Evolutionary conservation across 805 yeast genomes (phyloP).

Genomic region (Candida boleticola): DNA sequence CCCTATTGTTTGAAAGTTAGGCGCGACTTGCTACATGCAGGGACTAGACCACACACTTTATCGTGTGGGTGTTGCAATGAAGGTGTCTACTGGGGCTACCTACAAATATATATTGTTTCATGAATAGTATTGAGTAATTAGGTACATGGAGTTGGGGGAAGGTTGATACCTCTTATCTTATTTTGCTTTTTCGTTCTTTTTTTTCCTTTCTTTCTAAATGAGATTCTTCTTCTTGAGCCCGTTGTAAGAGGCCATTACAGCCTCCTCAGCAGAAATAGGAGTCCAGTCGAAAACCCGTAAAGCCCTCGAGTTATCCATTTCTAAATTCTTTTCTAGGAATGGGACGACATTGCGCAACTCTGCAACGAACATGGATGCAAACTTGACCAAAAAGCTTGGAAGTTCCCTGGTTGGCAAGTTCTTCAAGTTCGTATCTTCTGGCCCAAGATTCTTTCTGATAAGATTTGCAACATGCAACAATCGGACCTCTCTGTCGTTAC

Average conservation of each 20-base stretch:
- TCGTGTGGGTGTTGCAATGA: no score
- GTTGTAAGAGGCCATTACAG: background rate
- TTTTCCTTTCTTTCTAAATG: no score
- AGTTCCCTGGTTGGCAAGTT: conserved; percentile 1
- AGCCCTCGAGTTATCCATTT: background rate
- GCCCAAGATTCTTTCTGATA: background rate
- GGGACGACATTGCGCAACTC: background rate
- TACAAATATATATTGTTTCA: no score
- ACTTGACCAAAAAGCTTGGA: background rate
- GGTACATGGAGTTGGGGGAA: no score
- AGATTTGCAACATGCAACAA: background rate
- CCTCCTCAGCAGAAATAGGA: conserved; percentile 2
- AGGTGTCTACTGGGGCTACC: no score
- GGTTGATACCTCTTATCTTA: no score
- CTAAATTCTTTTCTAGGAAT: background rate
- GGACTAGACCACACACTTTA: no score
- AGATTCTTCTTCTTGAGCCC: no score
- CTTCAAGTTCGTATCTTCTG: background rate
- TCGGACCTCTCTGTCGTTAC: background rate
- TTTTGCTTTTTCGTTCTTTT: no score
- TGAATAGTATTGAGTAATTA: no score
- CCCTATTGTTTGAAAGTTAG: no score
- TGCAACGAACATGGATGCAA: background rate
- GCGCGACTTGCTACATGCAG: no score
- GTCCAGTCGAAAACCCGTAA: conserved; percentile 3